Conservation (phyloP, 129 eudicot species). For the Artemisia tridentata region DNA sequence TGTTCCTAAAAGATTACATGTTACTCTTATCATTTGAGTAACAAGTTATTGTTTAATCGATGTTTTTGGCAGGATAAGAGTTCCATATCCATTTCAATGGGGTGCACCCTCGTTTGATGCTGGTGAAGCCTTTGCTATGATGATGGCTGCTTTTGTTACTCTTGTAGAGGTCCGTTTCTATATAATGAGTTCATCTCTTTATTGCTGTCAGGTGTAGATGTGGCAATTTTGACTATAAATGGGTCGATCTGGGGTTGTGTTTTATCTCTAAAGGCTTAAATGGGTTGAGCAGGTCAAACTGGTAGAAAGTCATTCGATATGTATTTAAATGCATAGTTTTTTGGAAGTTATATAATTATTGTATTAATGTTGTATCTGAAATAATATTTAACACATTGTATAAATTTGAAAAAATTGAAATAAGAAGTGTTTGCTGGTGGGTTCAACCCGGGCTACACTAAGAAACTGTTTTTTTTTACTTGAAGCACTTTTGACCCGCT, state of each 20-base stretch:
- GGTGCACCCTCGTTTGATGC: slow-evolving; percentile 77
- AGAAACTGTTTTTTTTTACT: no score
- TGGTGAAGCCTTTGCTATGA: slow-evolving; percentile 84
- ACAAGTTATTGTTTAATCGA: not conserved
- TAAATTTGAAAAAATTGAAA: no score
- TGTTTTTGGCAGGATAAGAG: slow-evolving; percentile 48
- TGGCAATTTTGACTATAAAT: not conserved
- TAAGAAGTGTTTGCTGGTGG: no score
- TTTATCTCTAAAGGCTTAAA: not conserved
- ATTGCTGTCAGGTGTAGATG: not conserved
- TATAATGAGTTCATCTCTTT: not conserved
- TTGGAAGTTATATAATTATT: no score
- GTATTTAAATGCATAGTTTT: not conserved
- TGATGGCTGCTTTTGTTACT: slow-evolving; percentile 70
- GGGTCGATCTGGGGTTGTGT: not conserved
- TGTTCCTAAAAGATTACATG: no score
- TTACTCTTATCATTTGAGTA: no score
- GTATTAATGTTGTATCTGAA: no score
- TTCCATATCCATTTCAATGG: slow-evolving; percentile 80
- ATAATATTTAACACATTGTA: no score
- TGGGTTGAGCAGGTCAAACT: not conserved
- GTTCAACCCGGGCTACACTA: not conserved
- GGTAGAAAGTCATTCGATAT: not conserved
- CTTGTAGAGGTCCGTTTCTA: slow-evolving; percentile 51
- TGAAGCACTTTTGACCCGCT: no score